Conservation (phyloP, 2,329 filamentous ascomycete genomes). For the Fusarium brachygibbosum region DNA sequence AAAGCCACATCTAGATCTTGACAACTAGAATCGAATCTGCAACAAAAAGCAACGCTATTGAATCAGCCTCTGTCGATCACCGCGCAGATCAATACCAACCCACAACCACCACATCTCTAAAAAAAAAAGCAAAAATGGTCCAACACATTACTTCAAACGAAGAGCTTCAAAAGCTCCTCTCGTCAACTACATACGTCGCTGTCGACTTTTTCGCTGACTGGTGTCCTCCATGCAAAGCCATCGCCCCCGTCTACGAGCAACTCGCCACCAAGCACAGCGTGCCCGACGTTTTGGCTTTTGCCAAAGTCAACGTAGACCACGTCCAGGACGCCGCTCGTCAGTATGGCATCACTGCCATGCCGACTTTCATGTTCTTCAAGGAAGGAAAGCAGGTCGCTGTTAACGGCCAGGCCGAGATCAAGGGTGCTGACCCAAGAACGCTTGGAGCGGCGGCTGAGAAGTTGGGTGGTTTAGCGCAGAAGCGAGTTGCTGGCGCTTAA, state of each 20-base stretch:
- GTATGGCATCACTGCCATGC: slow-evolving; percentile 89
- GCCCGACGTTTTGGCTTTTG: slow-evolving; percentile 75
- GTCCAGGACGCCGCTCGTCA: slow-evolving; percentile 79
- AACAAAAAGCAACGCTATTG: not conserved
- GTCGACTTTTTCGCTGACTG: slow-evolving; percentile 66
- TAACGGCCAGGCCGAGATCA: slow-evolving; percentile 52
- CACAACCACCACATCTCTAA: not conserved
- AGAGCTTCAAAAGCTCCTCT: slow-evolving; percentile 56
- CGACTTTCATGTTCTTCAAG: slow-evolving; percentile 92
- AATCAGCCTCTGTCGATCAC: not conserved
- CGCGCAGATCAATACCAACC: slow-evolving; percentile 18
- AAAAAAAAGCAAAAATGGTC: slow-evolving; percentile 36
- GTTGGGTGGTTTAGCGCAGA: slow-evolving; percentile 54
- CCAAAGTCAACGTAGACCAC: slow-evolving; percentile 93
- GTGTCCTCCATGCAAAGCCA: slow-evolving; percentile 65
- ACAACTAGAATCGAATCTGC: not conserved
- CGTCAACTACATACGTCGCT: slow-evolving; percentile 57
- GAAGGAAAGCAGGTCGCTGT: slow-evolving; percentile 55
- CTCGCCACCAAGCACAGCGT: slow-evolving; percentile 50
- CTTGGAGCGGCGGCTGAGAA: slow-evolving; percentile 56
- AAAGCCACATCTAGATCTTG: not conserved
- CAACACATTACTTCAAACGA: slow-evolving; percentile 50
- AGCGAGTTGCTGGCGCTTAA: slow-evolving; percentile 42
- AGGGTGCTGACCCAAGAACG: slow-evolving; percentile 52
- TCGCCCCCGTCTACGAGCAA: slow-evolving; percentile 60